Percentiles rank a stretch among this genome's conserved stretches.
Evolutionary conservation across 768 basidiomycete genomes (phyloP).

Genomic region (Leccinum variicolor): DNA sequence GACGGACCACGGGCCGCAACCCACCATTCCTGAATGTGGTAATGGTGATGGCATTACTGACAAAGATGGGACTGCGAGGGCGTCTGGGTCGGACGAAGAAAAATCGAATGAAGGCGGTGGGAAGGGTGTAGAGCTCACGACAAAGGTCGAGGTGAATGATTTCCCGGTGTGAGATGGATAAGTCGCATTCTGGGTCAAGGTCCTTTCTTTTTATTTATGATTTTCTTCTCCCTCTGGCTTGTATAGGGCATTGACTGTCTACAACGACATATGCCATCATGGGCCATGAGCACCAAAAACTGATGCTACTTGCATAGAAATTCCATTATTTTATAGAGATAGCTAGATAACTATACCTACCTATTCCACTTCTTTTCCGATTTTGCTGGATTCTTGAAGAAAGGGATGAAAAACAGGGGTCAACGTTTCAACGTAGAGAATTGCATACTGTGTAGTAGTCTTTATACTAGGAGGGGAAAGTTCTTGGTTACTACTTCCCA

Average conservation of each 20-base stretch:
- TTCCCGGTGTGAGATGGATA: background rate
- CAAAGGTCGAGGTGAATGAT: background rate
- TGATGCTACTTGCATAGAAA: background rate
- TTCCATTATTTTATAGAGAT: background rate
- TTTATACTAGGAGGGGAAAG: too few species aligned
- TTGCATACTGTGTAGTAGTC: too few species aligned
- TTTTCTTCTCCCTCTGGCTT: background rate
- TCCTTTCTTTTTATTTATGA: background rate
- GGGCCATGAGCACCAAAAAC: background rate
- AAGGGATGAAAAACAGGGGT: background rate
- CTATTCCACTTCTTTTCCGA: background rate
- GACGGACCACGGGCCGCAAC: conserved; percentile 10
- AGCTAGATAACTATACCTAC: background rate
- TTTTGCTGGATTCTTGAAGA: background rate
- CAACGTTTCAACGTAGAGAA: too few species aligned
- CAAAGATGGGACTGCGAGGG: background rate
- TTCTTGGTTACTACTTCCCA: background rate
- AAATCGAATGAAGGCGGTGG: background rate
- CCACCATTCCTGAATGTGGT: background rate
- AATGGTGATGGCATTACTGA: background rate
- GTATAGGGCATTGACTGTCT: background rate
- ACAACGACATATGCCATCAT: background rate
- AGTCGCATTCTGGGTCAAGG: background rate
- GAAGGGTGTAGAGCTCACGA: background rate
- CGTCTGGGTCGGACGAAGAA: background rate